Evolutionary conservation across 345 rosid species (phyloP).

Genomic region (Moringa oleifera): DNA sequence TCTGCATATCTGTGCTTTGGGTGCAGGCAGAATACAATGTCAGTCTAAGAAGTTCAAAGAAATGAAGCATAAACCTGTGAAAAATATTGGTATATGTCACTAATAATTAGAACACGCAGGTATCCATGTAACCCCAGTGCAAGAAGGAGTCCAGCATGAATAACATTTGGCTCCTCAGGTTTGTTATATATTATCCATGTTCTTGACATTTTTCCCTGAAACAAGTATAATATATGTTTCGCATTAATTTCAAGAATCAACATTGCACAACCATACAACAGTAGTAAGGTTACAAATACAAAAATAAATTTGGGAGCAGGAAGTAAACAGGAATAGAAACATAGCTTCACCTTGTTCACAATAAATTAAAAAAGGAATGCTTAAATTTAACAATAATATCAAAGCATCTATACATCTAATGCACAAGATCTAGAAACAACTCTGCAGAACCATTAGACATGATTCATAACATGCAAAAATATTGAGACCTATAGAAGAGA

Average conservation of each 20-base stretch:
- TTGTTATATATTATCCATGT: slow-evolving; percentile 92
- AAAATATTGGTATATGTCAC: slow-evolving; percentile 81
- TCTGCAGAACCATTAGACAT: background rate
- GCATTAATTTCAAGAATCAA: slow-evolving; percentile 7
- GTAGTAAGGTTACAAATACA: background rate
- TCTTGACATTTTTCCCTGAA: slow-evolving; percentile 94
- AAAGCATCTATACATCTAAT: too few relatives aligned
- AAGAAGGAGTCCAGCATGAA: slow-evolving; percentile 93
- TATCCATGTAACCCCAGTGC: slow-evolving; percentile 95
- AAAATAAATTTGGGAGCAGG: background rate
- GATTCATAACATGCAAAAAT: background rate
- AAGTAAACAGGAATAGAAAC: slow-evolving; percentile 1
- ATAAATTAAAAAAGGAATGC: background rate
- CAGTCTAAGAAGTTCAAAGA: background rate
- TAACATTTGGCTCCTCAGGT: slow-evolving; percentile 78
- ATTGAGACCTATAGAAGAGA: background rate
- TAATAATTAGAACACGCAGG: slow-evolving; percentile 63
- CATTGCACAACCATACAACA: background rate
- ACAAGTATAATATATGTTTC: slow-evolving; percentile 3
- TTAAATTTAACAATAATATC: too few relatives aligned
- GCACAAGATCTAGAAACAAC: background rate
- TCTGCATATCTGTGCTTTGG: background rate
- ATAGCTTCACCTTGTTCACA: background rate
- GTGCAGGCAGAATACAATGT: background rate
- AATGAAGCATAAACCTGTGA: slow-evolving; percentile 48